A percentile compares a stretch with the other conserved stretches of the same genome.
These are phyloP conservation scores for Apiospora aurea DNA, from an alignment of 2,329 filamentous ascomycete genomes.

Conservation along the genomic window DNA sequence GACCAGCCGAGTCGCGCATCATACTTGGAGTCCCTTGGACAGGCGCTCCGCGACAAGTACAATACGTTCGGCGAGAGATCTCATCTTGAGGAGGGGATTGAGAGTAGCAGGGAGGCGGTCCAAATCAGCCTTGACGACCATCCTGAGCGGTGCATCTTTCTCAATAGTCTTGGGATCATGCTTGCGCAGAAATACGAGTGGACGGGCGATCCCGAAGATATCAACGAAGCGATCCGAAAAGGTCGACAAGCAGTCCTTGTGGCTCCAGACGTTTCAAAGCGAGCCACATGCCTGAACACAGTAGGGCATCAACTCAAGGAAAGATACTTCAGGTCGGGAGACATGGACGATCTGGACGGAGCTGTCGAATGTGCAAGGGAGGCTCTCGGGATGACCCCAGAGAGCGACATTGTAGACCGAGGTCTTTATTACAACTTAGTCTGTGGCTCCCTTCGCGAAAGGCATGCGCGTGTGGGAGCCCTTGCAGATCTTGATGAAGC, in stretches of 20 bases:
- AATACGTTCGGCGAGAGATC: no score
- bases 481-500: not conserved
- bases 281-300: constrained; percentile 4
- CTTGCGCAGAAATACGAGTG: not conserved
- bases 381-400: not conserved
- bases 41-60: no score
- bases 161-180: not conserved
- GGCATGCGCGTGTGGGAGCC: not conserved
- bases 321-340: not conserved
- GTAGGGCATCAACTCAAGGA: constrained; percentile 14
- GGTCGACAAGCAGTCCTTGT: not conserved
- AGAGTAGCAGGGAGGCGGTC: not conserved
- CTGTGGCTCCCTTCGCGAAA: not conserved
- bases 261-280: not conserved
- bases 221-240: not conserved
- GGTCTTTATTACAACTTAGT: not conserved
- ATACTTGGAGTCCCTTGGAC: no score
- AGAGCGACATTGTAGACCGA: not conserved
- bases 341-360: not conserved
- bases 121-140: not conserved
- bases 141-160: not conserved
- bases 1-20: no score
- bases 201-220: not conserved
- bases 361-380: not conserved
- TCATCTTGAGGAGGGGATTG: constrained; percentile 22